Percentiles rank a stretch among this genome's conserved stretches.
Evolutionary conservation across 345 rosid genomes (phyloP).

Genomic region (Gossypium bickii): DNA sequence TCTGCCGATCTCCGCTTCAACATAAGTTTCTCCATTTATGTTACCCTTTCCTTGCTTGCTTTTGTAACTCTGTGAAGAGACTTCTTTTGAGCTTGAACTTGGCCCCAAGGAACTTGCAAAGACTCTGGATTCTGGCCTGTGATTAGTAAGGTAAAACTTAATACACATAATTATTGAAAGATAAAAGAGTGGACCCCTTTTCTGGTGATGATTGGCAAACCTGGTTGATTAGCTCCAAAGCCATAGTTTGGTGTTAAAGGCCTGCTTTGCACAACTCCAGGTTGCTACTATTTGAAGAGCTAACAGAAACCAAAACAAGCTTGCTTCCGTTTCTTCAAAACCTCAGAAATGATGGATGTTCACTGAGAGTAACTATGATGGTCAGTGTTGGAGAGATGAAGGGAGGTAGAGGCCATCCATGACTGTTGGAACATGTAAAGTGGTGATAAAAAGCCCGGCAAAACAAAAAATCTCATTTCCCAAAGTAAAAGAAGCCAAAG

Average conservation of each 20-base stretch:
- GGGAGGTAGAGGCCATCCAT: slow-evolving; percentile 8
- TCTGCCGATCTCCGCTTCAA: slow-evolving; percentile 23
- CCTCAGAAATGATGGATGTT: slow-evolving; percentile 24
- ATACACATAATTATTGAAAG: no score
- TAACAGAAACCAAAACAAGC: slow-evolving; percentile 26
- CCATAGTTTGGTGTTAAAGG: slow-evolving; percentile 36
- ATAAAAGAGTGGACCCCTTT: not conserved
- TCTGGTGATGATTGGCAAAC: slow-evolving; percentile 21
- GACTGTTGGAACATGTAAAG: slow-evolving; percentile 13
- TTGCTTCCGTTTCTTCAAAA: slow-evolving; percentile 34
- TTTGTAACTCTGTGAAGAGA: slow-evolving; percentile 18
- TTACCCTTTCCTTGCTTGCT: not conserved
- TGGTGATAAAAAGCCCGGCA: not conserved
- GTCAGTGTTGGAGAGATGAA: not conserved
- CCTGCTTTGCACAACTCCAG: slow-evolving; percentile 39
- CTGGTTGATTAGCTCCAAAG: slow-evolving; percentile 35
- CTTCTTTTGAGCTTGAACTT: not conserved
- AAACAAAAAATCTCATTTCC: slow-evolving; percentile 24
- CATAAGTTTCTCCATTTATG: slow-evolving; percentile 10
- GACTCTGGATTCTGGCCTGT: not conserved
- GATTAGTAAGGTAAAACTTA: no score
- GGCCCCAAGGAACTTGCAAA: not conserved
- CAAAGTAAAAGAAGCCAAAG: slow-evolving; percentile 14
- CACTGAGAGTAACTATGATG: not conserved
- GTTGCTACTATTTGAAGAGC: slow-evolving; percentile 37